phyloP scores from a whole-genome alignment of 2,329 filamentous ascomycete genomes.

The Xylariales sp. region DNA sequence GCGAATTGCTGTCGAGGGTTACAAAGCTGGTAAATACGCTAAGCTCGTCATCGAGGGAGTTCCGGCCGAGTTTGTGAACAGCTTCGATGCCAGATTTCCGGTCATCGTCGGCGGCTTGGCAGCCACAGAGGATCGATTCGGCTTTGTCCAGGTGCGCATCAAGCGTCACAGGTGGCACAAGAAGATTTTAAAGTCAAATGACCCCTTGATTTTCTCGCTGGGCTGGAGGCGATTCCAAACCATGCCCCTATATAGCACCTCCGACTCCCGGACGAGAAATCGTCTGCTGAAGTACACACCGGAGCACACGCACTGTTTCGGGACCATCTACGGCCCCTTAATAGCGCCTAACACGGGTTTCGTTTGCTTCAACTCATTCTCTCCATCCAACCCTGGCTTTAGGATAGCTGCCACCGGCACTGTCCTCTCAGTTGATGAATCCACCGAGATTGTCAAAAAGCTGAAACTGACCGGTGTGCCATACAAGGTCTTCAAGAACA shows the following conservation, averaged over 20 bases:
- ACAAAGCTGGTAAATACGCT: conserved; percentile 87
- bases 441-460: conserved; percentile 98
- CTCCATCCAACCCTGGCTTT: conserved; percentile 81
- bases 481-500: conserved; percentile 94
- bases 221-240: conserved; percentile 96
- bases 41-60: conserved; percentile 86
- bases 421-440: conserved; percentile 90
- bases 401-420: conserved; percentile 92
- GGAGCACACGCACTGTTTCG: conserved; percentile 99
- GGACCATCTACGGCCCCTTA: conserved; percentile 89
- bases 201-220: conserved; percentile 93
- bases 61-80: conserved; percentile 80
- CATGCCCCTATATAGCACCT: conserved; percentile 89
- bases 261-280: conserved; percentile 87
- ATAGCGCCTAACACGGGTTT: conserved; percentile 96
- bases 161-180: conserved; percentile 99
- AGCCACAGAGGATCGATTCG: conserved; percentile 91
- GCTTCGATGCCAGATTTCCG: conserved; percentile 78
- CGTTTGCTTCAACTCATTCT: conserved; percentile 87
- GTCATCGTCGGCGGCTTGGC: conserved; percentile 89
- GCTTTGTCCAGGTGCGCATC: conserved; percentile 91
- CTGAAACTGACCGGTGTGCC: conserved; percentile 91
- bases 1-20: conserved; percentile 80
- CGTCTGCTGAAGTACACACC: conserved; percentile 99
- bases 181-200: conserved; percentile 97